These are phyloP conservation scores for Holtermannia corniformis DNA, from an alignment of 768 basidiomycete species.

Conservation along the genomic window DNA sequence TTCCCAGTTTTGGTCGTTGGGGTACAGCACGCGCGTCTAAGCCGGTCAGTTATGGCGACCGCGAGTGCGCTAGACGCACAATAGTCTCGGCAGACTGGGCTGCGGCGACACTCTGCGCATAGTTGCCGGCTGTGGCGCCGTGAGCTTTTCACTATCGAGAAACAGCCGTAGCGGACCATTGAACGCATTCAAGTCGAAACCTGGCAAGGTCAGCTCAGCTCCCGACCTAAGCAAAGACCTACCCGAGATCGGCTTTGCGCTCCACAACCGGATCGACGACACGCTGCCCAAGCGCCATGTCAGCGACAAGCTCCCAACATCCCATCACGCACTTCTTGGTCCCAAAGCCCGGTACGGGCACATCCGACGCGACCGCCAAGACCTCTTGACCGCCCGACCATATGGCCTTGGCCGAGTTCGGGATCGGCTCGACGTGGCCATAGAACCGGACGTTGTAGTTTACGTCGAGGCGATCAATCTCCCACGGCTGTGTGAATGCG, in stretches of 20 bases:
- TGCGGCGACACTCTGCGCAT: conserved; percentile 76
- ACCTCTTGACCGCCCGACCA: conserved; percentile 84
- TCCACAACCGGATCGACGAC: conserved; percentile 47
- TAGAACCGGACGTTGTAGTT: conserved; percentile 63
- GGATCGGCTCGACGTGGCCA: conserved; percentile 62
- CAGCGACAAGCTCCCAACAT: neutral
- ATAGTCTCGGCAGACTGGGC: conserved; percentile 87
- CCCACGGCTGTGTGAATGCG: conserved; percentile 31
- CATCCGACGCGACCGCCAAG: conserved; percentile 84
- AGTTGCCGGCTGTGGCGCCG: conserved; percentile 65
- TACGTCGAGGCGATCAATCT: conserved; percentile 55
- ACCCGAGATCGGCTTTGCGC: conserved; percentile 51
- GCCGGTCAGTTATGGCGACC: neutral
- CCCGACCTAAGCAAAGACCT: neutral
- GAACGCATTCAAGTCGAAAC: conserved; percentile 90
- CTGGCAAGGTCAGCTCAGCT: conserved; percentile 42
- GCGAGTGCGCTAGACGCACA: conserved; percentile 9
- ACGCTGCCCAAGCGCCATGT: neutral
- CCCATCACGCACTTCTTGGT: neutral
- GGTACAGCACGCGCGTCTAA: conserved; percentile 79
- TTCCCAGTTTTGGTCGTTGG: conserved; percentile 67
- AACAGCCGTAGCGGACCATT: conserved; percentile 76
- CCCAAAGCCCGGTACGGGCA: conserved; percentile 72
- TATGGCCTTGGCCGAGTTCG: conserved; percentile 35
- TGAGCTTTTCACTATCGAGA: too few species aligned